Percentiles rank a stretch among this genome's conserved stretches.
Conservation (phyloP, 441 rosid genomes). For the Erodium chrysanthum region DNA sequence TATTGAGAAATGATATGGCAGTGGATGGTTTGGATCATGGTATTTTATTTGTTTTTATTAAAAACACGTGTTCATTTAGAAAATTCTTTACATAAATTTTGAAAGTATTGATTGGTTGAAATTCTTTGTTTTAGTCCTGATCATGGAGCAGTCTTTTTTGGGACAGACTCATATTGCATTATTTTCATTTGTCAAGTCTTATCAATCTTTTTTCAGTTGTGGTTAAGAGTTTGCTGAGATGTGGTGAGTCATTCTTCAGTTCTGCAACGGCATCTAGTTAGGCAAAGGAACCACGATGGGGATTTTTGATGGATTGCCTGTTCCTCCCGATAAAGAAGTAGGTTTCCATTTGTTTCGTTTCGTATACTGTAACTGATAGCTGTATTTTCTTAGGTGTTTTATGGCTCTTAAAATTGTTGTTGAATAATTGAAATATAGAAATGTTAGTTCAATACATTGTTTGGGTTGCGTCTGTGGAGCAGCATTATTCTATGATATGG, state of each 20-base stretch:
- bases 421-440: neutral
- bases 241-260: conserved; percentile 17
- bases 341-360: conserved; percentile 16
- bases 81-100: neutral
- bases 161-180: neutral
- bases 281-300: conserved; percentile 43
- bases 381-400: neutral
- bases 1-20: neutral
- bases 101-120: neutral
- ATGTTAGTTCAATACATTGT: neutral
- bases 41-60: neutral
- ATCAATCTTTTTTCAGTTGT: conserved; percentile 19
- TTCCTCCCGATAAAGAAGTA: conserved; percentile 80
- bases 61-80: neutral
- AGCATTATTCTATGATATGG: neutral
- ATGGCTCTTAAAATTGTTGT: neutral
- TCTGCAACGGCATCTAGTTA: conserved; percentile 19
- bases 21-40: neutral
- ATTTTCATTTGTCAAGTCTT: neutral
- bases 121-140: neutral
- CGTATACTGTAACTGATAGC: neutral
- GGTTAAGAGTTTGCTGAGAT: conserved; percentile 4
- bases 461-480: neutral
- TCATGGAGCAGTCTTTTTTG: neutral
- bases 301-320: conserved; percentile 83